Evolutionary conservation across 176 grass and related monocot genomes (phyloP), one percentile per base, ranked within the genome.

Genomic region (Puya raimondii): DNA sequence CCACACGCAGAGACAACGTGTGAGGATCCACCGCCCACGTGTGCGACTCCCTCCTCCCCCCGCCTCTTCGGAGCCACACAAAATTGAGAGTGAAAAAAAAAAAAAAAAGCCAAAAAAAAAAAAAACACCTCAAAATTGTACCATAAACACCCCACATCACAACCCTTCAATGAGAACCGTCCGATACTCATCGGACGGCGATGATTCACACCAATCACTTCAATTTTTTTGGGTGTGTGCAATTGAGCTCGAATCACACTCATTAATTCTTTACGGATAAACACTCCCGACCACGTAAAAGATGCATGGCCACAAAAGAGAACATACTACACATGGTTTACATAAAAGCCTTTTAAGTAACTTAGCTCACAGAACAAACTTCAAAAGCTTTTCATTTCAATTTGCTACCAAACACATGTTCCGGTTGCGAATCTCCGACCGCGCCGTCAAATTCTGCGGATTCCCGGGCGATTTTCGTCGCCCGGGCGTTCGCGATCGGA

Each of bases 241-340:
- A 21, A 21, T 59, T 17, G 54, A 59, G 16, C 15, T 59, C 54
- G 16, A 59, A 21, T 18, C 54, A 59, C 54, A 17, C 54, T 21
- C 16, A 7, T 18, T 9, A 15, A 15, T 59, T 15, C n/a, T 8
- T 59, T 17, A 21, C 11, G 65, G 74, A 77, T 77, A 77, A 66
- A 66, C 64, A 61, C 63, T 70, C 76, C 57, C 61, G 65, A 71
- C 83, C 88, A 91, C 85, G 77, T 82, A 91, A 80, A 88, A 72
- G 64, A 78, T 74, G 58, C 71, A 79, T 57, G 77, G 64, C 64
- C 65, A 64, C 48, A 79, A 74, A 83, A 17, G 51, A 14, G 64
- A 70, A 50, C 47, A 61, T 48, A 7, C 10, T n/a, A 63, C 3
- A 14, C 4, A 7, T 42, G 33, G 33, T 42, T 6, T 42, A 42